Evolutionary conservation across 495 filamentous ascomycete species (phyloP).

Genomic region (Opeltia flavorubescens): DNA sequence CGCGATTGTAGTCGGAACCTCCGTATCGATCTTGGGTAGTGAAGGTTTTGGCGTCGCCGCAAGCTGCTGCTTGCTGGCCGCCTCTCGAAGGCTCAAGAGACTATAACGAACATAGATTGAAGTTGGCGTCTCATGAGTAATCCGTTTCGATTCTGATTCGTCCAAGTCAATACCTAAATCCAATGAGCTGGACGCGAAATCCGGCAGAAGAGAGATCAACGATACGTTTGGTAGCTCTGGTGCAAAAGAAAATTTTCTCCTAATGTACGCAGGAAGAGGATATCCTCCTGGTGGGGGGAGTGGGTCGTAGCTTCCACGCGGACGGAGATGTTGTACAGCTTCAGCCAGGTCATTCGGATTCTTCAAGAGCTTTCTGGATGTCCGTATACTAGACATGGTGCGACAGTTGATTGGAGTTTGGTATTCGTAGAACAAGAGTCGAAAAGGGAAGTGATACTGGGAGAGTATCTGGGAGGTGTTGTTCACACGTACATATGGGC

Average conservation of each 20-base stretch:
- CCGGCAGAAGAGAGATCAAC: not conserved
- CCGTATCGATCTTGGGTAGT: not conserved
- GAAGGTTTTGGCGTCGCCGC: not conserved
- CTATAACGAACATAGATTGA: not conserved
- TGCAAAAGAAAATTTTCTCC: not conserved
- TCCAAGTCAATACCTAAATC: not conserved
- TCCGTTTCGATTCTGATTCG: not conserved
- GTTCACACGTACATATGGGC: not conserved
- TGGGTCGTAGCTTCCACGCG: conserved; percentile 1
- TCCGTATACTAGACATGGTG: not conserved
- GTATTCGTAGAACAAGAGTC: too few species aligned
- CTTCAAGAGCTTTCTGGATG: not conserved
- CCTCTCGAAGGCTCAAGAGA: not conserved
- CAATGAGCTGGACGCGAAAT: not conserved
- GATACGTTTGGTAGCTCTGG: not conserved
- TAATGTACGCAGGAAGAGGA: not conserved
- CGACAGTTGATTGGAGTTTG: not conserved
- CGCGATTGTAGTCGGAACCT: too few species aligned
- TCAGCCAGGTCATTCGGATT: not conserved
- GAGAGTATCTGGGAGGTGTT: too few species aligned
- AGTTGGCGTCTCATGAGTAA: not conserved
- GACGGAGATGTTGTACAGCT: not conserved
- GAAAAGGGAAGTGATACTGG: too few species aligned
- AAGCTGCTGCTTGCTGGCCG: not conserved
- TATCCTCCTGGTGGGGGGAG: not conserved